Evolutionary conservation across 345 rosid species (phyloP).

Genomic region (Gynandropsis gynandra): DNA sequence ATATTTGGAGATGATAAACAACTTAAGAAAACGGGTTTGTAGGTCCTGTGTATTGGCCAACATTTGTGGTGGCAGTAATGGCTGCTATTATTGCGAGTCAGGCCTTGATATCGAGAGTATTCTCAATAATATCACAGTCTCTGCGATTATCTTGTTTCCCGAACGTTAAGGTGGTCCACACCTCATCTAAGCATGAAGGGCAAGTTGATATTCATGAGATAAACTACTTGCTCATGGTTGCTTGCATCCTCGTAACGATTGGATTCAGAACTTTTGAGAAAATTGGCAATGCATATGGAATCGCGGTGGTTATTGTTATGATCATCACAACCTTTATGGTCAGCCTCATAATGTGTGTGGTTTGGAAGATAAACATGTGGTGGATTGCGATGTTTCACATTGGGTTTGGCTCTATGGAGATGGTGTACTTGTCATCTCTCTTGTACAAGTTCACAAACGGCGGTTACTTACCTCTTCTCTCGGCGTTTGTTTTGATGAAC

Average conservation of each 20-base stretch:
- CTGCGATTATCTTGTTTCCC: slow-evolving; percentile 37
- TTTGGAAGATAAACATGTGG: slow-evolving; percentile 44
- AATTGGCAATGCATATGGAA: slow-evolving; percentile 25
- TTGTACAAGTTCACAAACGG: slow-evolving; percentile 47
- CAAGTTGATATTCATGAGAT: slow-evolving; percentile 3
- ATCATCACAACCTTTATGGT: slow-evolving; percentile 41
- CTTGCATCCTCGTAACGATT: not conserved
- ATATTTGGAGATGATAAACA: too few relatives aligned
- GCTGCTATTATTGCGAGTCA: slow-evolving; percentile 67
- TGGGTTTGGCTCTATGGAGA: slow-evolving; percentile 23
- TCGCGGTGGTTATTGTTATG: slow-evolving; percentile 55
- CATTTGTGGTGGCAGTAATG: slow-evolving; percentile 42
- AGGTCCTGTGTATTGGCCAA: slow-evolving; percentile 54
- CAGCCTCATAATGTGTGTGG: slow-evolving; percentile 44
- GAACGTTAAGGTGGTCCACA: slow-evolving; percentile 1
- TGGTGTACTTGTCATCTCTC: slow-evolving; percentile 34
- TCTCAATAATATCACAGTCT: slow-evolving; percentile 46
- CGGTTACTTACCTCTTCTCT: slow-evolving; percentile 43
- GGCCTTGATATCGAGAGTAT: slow-evolving; percentile 55
- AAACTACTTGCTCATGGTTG: slow-evolving; percentile 2
- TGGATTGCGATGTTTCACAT: slow-evolving; percentile 30
- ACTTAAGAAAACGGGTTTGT: too few relatives aligned
- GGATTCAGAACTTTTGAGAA: not conserved
- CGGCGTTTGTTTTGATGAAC: slow-evolving; percentile 31
- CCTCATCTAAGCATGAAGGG: not conserved